Conservation (phyloP, 768 basidiomycete species). For the Xanthoconium stramineum region DNA sequence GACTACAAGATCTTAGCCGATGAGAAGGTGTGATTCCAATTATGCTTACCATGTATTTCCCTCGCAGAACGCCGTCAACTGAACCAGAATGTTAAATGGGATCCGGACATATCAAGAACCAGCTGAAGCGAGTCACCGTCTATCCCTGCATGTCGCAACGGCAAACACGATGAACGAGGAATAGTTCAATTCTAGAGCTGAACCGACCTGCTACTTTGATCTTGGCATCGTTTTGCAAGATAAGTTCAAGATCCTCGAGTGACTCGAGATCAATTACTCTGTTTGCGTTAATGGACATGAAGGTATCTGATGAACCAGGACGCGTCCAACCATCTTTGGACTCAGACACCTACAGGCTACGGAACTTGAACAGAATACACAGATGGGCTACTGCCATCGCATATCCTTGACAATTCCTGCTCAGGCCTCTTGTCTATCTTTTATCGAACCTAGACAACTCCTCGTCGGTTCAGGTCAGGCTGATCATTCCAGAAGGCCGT, state of each 20-base stretch:
- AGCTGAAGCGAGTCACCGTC: conserved; percentile 52
- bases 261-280: conserved; percentile 44
- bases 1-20: conserved; percentile 48
- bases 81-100: conserved; percentile 5
- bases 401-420: conserved; percentile 41
- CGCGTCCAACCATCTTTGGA: not conserved
- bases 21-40: not conserved
- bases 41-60: conserved; percentile 81
- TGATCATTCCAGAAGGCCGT: not conserved
- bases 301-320: not conserved
- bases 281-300: conserved; percentile 11
- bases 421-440: conserved; percentile 52
- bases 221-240: conserved; percentile 67
- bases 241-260: conserved; percentile 51
- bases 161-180: not conserved
- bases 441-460: conserved; percentile 46
- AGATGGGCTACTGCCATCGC: conserved; percentile 13
- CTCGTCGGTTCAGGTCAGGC: conserved; percentile 61
- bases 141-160: conserved; percentile 39
- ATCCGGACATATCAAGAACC: not conserved
- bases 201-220: conserved; percentile 88
- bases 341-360: not conserved
- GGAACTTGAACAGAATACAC: not conserved
- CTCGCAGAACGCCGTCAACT: conserved; percentile 93
- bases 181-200: not conserved